Base-by-base conservation (phyloP, 768 basidiomycete genomes). In the Russula compacta region DNA sequence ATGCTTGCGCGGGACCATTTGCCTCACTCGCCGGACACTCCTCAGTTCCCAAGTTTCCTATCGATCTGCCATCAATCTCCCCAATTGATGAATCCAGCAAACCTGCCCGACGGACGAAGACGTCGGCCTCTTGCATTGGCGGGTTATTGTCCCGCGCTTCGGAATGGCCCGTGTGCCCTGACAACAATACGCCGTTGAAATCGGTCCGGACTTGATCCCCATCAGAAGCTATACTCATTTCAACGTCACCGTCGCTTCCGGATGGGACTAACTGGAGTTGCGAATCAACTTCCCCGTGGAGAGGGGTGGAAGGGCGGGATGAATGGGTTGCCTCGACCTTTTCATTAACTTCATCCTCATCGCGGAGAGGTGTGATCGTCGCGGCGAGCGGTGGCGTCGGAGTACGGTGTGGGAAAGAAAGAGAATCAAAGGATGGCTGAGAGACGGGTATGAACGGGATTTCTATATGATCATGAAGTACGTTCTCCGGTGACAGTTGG, bases 361-460 rank as follows among this genome's bases (percentile, higher is more conserved):
- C 56, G 19, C 21, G 36, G 38, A 61, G 4, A 44, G 17, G 40
- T 15, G 63, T 61, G 12, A 64, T 64, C 48, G 35, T 60, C 12
- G 63, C 63, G 5, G 60, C 47, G 32, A 64, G 59, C 3, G 59
- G 63, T 10, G 63, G 63, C 9, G 63, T 61, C n/a, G 63, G 60
- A 33, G 59, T 61, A 52, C 63, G 63, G 6, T 17, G 33, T 46
- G 61, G n/a, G 10, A 63, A 63, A 35, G 61, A 43, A 43, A 63
- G 39, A 21, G 43, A 33, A 15, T 54, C 19, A 19, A 58, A 58
- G 21, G 57, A 19, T 38, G 57, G 1, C 36, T 63, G 42, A 32
- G 50, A 12, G 32, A 49, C 12, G 2, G 51, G 14, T 33, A 58
- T 11, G 8, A 58, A 40, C 32, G 57, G 46, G 17, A 48, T 24